Base-by-base conservation (phyloP, 371 early-diverging fungal genomes). In the Mucor indicus region DNA sequence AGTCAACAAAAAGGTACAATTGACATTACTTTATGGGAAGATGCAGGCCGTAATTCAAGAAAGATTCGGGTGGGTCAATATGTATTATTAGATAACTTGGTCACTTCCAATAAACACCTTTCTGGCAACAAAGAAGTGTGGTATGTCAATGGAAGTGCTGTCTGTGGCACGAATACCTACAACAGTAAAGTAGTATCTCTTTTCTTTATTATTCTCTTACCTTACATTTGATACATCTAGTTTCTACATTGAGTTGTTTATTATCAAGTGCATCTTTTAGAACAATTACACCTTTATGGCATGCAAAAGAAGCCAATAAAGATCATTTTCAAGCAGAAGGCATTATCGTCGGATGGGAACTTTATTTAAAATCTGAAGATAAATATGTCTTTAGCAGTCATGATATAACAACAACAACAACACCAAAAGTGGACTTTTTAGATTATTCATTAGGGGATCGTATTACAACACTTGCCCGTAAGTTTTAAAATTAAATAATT, bases 121-220 rank as follows among this genome's bases (percentile, higher is more conserved):
- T 54, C 52, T 1, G 57, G 57, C 8, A 25, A 55, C 4, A 40
- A 42, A 22, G 36, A 27, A 16, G 38, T 56, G 13, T 73, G 74
- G 74, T 73, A 64, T 46, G 60, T 73, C 38, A 73, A 73, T 40
- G 74, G 74, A 22, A 73, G 74, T 39, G 49, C 17, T 23, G 44
- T 60, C 1, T 64, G 61, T 21, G 65, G 63, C 15, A 73, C 74
- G 4, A 58, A 55, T 19, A 48, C 64, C 1, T 64, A 51, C 43
- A 73, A 73, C 20, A 47, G 74, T 69, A 64, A 60, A 25, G 13
- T 22, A 20, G 12, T 7, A 3, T 29, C 23, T 19, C 29, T 29
- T 8, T 29, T 13, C 25, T 32, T 17, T 30, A 19, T 30, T 16
- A 32, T 30, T 4, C 12, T 44, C 31, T 12, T 32, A 17, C 17